Base-by-base conservation (phyloP, 2,329 filamentous ascomycete genomes). In the Colletotrichum godetiae region DNA sequence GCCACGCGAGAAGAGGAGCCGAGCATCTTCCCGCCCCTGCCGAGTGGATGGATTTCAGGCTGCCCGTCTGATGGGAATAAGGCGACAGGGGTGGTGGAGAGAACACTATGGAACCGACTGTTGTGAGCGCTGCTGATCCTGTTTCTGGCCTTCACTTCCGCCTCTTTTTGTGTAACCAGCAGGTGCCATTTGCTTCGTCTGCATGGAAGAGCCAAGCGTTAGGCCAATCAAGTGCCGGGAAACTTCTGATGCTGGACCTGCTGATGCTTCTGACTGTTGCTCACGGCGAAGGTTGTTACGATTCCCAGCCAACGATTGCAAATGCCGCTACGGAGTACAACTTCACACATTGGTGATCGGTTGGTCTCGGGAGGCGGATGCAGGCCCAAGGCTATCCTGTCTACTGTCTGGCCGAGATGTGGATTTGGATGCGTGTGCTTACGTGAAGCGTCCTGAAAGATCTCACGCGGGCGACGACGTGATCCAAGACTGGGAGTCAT, bases 1-100 rank as follows among this genome's bases (percentile, higher is more conserved):
- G 74, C 74, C 74, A 75, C 74, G 74, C 74, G 74, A 75, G 68
- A 72, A 59, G 67, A 75, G 73, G 70, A 72, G 69, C 69, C 73
- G 61, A 69, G 74, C 56, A 73, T 73, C 71, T 71, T 73, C 71
- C 71, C 71, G 71, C 67, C 71, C 71, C 67, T 73, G 71, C 71
- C 71, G 71, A 71, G 60, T 73, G 71, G 71, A 70, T 73, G 67
- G 67, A 73, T 74, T 72, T 67, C 63, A 64, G 73, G 71, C 67
- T 68, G 73, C 53, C 69, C 61, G 71, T 69, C 67, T 67, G 58
- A 69, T 70, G 71, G 71, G 71, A 70, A 74, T 55, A 71, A 63
- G 63, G 31, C 49, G 63, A 61, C 66, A 67, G 59, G 73, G 71
- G 67, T 71, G 55, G 56, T 53, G 67, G 31, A 56, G 35, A 66